Conservation (phyloP, 257 asterid species). For the Petrea volubilis region DNA sequence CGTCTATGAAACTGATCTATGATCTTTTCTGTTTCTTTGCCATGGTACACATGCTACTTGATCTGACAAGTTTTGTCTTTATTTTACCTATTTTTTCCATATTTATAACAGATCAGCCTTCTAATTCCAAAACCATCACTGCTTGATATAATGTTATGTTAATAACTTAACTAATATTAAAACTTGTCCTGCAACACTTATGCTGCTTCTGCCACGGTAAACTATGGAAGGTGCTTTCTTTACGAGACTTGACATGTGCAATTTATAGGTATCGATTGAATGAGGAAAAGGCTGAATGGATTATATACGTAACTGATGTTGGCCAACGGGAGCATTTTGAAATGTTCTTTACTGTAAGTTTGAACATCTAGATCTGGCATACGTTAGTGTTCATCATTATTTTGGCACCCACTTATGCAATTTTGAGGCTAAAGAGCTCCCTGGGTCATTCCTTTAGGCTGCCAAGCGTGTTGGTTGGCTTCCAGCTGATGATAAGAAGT, state of each 20-base stretch:
- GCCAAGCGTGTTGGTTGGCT: constrained; percentile 92
- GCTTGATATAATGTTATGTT: background rate
- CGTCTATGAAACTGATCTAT: constrained; percentile 10
- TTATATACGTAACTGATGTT: constrained; percentile 84
- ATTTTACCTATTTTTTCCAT: background rate
- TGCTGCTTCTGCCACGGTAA: constrained; percentile 14
- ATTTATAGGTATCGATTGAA: constrained; percentile 80
- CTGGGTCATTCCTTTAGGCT: constrained; percentile 58
- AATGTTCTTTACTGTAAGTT: constrained; percentile 84
- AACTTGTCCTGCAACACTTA: constrained; percentile 14
- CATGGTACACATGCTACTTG: background rate
- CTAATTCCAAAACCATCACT: background rate
- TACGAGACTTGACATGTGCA: constrained; percentile 11
- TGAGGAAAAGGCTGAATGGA: constrained; percentile 95
- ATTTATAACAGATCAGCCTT: background rate
- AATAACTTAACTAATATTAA: constrained; percentile 5
- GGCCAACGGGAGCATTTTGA: constrained; percentile 96
- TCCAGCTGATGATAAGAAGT: constrained; percentile 63
- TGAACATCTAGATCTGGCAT: background rate
- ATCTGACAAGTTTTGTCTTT: background rate
- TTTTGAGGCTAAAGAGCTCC: constrained; percentile 18
- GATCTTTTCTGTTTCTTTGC: constrained; percentile 4
- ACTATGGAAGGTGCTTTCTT: background rate
- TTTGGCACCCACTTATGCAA: constrained; percentile 5
- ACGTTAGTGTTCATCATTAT: background rate